Evolutionary conservation across 139 green algal genomes (phyloP).

Genomic region (Medakamo hakoo): DNA sequence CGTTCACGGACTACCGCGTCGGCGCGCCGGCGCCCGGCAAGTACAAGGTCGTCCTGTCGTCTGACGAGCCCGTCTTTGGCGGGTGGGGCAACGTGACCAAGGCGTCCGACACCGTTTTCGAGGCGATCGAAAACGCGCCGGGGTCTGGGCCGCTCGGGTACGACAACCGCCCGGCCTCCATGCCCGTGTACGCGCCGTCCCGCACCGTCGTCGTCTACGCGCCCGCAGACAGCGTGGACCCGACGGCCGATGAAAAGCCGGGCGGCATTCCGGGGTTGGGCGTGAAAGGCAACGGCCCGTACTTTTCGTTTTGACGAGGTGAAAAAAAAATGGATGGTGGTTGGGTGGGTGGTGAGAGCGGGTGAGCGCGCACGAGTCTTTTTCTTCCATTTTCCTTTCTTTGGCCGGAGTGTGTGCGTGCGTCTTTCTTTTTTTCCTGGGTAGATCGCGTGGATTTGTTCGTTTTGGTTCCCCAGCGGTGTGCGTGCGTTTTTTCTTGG

Average conservation of each 20-base stretch:
- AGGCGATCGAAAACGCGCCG: not conserved
- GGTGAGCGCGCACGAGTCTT: not conserved
- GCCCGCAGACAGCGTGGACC: conserved; percentile 48
- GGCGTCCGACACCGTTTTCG: conserved; percentile 32
- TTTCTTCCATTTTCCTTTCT: too few relatives aligned
- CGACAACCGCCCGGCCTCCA: conserved; percentile 50
- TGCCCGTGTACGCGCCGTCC: conserved; percentile 52
- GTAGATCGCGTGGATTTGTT: too few relatives aligned
- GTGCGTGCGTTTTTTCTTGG: too few relatives aligned
- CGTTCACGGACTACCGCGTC: conserved; percentile 77
- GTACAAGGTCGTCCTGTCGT: conserved; percentile 52
- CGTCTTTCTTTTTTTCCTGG: not conserved
- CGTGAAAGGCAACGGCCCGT: conserved; percentile 58
- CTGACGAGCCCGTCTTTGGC: conserved; percentile 76
- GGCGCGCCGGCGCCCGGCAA: conserved; percentile 50
- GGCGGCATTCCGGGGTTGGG: conserved; percentile 62
- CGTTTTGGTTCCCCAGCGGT: too few relatives aligned
- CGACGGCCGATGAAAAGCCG: conserved; percentile 37
- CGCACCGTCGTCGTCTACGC: conserved; percentile 77
- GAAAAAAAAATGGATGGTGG: too few relatives aligned
- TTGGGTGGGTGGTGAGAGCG: too few relatives aligned
- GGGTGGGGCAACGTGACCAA: conserved; percentile 72
- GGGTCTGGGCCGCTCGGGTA: conserved; percentile 10
- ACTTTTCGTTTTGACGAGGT: conserved; percentile 14
- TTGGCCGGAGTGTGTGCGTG: too few relatives aligned